Evolutionary conservation across 441 rosid species (phyloP).

Genomic region (Erodium texanum): DNA sequence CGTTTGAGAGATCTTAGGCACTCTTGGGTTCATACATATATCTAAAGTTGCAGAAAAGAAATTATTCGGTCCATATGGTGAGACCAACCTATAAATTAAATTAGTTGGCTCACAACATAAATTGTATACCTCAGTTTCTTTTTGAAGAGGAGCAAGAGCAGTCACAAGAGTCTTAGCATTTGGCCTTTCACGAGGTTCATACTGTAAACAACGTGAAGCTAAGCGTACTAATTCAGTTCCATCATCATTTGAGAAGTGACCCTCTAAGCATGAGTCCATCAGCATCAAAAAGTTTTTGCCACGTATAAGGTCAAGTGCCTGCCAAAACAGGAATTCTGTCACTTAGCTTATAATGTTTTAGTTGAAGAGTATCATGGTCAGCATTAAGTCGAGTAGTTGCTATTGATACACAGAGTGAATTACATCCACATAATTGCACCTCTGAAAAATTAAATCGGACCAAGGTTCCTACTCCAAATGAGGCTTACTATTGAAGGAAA

Average conservation of each 20-base stretch:
- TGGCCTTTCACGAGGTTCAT: slow-evolving; percentile 95
- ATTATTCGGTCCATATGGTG: not conserved
- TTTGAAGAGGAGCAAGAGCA: slow-evolving; percentile 75
- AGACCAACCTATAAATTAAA: not conserved
- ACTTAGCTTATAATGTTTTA: slow-evolving; percentile 6
- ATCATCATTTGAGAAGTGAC: slow-evolving; percentile 88
- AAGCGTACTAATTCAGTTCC: slow-evolving; percentile 84
- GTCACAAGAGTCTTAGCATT: slow-evolving; percentile 75
- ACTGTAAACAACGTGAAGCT: slow-evolving; percentile 90
- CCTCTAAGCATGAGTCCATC: slow-evolving; percentile 86
- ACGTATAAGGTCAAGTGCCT: slow-evolving; percentile 92
- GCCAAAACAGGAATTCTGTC: slow-evolving; percentile 22
- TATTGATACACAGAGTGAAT: not conserved
- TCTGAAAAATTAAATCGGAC: not conserved
- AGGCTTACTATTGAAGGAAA: slow-evolving; percentile 16
- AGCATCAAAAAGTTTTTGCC: slow-evolving; percentile 79
- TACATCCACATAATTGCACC: not conserved
- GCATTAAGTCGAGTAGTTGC: not conserved
- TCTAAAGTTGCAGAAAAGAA: not conserved
- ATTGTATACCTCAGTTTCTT: slow-evolving; percentile 60
- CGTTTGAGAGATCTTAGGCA: not conserved
- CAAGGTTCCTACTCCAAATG: slow-evolving; percentile 1
- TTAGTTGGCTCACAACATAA: not conserved
- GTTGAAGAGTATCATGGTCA: not conserved
- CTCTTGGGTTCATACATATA: not conserved